Percentiles rank a stretch among this genome's conserved stretches.
Conservation (phyloP, 345 rosid species). For the Populus tremula region DNA sequence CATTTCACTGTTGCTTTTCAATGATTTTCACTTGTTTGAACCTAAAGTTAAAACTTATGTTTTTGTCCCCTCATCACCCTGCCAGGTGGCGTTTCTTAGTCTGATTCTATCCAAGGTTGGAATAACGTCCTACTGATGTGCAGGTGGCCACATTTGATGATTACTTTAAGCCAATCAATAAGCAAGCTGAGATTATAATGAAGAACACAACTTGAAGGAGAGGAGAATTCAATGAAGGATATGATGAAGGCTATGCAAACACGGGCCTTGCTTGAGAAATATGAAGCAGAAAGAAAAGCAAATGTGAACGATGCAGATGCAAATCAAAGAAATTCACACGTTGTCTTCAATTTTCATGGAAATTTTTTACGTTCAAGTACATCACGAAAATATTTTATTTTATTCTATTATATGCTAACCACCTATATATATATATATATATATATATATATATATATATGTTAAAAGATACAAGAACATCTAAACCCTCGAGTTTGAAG, state of each 20-base stretch:
- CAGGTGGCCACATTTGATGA: slow-evolving; percentile 85
- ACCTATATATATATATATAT: too few relatives aligned
- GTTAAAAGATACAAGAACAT: background rate
- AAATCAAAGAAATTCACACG: slow-evolving; percentile 22
- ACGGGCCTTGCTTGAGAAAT: slow-evolving; percentile 48
- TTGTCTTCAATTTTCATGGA: background rate
- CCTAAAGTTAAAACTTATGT: too few relatives aligned
- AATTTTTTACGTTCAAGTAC: background rate
- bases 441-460: too few relatives aligned
- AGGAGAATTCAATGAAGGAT: slow-evolving; percentile 69
- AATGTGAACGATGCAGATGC: slow-evolving; percentile 19
- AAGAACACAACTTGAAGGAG: slow-evolving; percentile 75
- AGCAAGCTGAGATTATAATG: slow-evolving; percentile 70
- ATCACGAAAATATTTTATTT: background rate
- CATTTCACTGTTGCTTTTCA: too few relatives aligned
- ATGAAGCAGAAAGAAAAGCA: slow-evolving; percentile 44
- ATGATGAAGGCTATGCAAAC: slow-evolving; percentile 62
- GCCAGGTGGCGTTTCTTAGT: background rate
- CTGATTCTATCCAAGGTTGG: background rate
- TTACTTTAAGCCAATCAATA: slow-evolving; percentile 80
- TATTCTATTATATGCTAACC: too few relatives aligned
- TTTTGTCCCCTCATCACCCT: background rate
- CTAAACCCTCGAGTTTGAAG: background rate
- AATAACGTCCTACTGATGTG: slow-evolving; percentile 10
- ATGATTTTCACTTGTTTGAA: too few relatives aligned